Evolutionary conservation across 768 basidiomycete species (phyloP), one percentile per base, ranked within the genome.

Genomic region (Trametes cubensis): DNA sequence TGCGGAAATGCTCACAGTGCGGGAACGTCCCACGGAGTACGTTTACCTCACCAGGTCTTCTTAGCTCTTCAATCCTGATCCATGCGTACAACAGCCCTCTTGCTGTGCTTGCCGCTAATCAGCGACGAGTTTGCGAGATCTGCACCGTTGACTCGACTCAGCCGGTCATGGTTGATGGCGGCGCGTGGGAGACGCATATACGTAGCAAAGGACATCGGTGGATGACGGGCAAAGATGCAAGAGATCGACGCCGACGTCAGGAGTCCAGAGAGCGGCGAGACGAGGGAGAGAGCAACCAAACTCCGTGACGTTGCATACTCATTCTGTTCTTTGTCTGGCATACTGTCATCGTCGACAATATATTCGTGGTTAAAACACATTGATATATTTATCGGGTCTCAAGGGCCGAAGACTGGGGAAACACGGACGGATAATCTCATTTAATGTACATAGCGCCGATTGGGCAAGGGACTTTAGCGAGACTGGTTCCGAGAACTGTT

Each of bases 141-240:
- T 94, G 92, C 67, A 92, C 91, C 10, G 58, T 70, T 4, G 76
- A 90, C 57, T 67, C 78, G 2, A 73, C 79, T 21, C 77, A 79
- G 25, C 92, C 92, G 0, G 73, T 84, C 15, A 82, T 90, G 78
- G 83, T 94, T 74, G 82, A 90, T 51, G 76, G 78, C 48, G 80
- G 78, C 10, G 59, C 61, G 50, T 88, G 89, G 85, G 76, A 79
- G 2, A 73, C 72, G 1, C 92, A 94, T 70, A 72, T 77, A 38
- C 74, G 74, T n/a, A 85, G 84, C 7, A 82, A 83, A 18, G 49
- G 72, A 11, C 90, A 92, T 70, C 79, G 78, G 65, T 76, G 79
- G n/a, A 72, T 82, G 59, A 61, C 47, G 23, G 45, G 54, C 6
- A 62, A 53, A 15, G 51, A 38, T 26, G 57, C 5, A 18, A 50